Conservation (phyloP, 2,329 filamentous ascomycete genomes). For the Sordariomycetes sp. region DNA sequence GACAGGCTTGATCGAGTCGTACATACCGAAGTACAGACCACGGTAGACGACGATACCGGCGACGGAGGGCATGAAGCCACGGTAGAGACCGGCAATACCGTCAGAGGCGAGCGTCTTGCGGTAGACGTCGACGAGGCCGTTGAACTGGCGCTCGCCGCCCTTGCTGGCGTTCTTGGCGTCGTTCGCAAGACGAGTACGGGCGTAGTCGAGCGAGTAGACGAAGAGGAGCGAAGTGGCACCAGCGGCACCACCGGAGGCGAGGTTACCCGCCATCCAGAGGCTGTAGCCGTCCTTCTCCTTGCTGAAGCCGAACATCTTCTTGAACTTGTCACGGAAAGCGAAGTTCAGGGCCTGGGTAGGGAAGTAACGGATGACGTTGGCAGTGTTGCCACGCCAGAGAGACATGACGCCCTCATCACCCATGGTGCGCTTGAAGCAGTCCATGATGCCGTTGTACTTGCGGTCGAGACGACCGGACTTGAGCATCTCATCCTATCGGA, state of each 20-base stretch:
- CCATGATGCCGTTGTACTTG: slow-evolving; percentile 85
- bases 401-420: slow-evolving; percentile 87
- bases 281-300: slow-evolving; percentile 97
- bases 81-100: slow-evolving; percentile 99
- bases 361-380: slow-evolving; percentile 99
- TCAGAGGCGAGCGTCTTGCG: slow-evolving; percentile 98
- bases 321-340: slow-evolving; percentile 99
- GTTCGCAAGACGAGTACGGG: slow-evolving; percentile 99
- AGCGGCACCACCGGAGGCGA: slow-evolving; percentile 98
- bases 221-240: slow-evolving; percentile 99
- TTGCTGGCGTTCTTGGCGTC: slow-evolving; percentile 98
- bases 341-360: slow-evolving; percentile 99
- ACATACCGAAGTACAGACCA: slow-evolving; percentile 99
- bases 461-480: slow-evolving; percentile 96
- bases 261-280: slow-evolving; percentile 99
- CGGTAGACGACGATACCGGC: slow-evolving; percentile 99
- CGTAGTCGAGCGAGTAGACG: slow-evolving; percentile 99
- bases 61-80: slow-evolving; percentile 99
- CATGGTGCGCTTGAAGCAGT: slow-evolving; percentile 91
- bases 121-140: slow-evolving; percentile 99
- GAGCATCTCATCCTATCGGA: slow-evolving; percentile 91
- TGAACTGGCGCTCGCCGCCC: slow-evolving; percentile 98
- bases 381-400: slow-evolving; percentile 99
- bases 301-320: slow-evolving; percentile 99
- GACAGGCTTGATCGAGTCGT: slow-evolving; percentile 99